Conservation (phyloP, 306 rosid species). For the Cicer judaicum region DNA sequence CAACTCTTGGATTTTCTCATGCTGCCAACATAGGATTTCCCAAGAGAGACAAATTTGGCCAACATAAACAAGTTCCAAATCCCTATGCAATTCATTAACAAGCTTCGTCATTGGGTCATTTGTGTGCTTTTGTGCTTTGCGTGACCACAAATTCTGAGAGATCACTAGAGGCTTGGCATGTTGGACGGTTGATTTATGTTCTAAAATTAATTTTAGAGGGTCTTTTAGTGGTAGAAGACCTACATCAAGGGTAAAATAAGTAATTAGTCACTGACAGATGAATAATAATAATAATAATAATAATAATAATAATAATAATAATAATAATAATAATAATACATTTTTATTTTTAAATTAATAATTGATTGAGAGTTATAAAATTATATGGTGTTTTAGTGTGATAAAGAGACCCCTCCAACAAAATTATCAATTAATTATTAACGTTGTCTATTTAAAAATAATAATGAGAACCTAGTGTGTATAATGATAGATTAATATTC, state of each 20-base stretch:
- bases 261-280: conserved; percentile 21
- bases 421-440: too few species aligned
- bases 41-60: conserved; percentile 95
- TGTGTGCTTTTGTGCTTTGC: conserved; percentile 51
- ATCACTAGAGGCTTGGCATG: conserved; percentile 52
- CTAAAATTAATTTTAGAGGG: conserved; percentile 50
- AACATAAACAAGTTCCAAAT: conserved; percentile 84
- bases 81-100: conserved; percentile 68
- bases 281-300: conserved; percentile 3
- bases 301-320: not conserved
- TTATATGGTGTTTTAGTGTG: too few species aligned
- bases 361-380: too few species aligned
- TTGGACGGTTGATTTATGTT: conserved; percentile 49
- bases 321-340: too few species aligned
- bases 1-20: conserved; percentile 65
- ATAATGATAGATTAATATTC: not conserved
- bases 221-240: conserved; percentile 78
- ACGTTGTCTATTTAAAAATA: too few species aligned
- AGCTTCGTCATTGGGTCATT: conserved; percentile 58
- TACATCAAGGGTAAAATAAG: conserved; percentile 36
- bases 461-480: too few species aligned
- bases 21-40: conserved; percentile 95
- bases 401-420: too few species aligned
- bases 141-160: conserved; percentile 58
- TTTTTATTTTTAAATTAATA: not conserved